Base-by-base conservation (phyloP, 495 filamentous ascomycete species). In the Tuber calosporum region DNA sequence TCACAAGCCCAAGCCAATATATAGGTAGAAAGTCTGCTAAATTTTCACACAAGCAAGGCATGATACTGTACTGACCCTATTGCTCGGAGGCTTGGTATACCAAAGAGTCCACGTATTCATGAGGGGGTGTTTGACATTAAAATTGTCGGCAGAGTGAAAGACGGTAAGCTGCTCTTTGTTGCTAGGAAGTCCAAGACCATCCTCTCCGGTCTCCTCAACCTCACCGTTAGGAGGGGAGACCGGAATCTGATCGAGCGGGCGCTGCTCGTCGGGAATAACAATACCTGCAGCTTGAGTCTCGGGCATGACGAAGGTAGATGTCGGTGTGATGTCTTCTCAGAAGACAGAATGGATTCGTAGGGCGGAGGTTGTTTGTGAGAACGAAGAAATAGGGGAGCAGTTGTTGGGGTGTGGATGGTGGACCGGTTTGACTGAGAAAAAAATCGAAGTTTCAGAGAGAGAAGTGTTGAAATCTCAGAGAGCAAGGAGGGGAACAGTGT, bases 71-170 rank as follows among this genome's bases (percentile, higher is more conserved):
- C 87, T 69, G 80, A 96, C 95, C 91, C 97, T 98, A 84, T 93
- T 93, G 82, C 90, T 95, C 45, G 95, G 92, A 41, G 95, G 95
- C 87, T 99, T 99, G 81, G 95, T 99, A 85, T 98, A 99, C 95
- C 95, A 99, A 69, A 99, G 86, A 34, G 96, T 98, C 95, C 95
- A 99, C 80, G 91, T 90, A 84, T 97, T 90, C 88, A 95, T 93
- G 69, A 99, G 85, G 58, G 93, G 94, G 83, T 99, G 95, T 86
- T 98, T 98, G 82, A 97, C 94, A 81, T 96, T 98, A 88, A 99
- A 99, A 86, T 97, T 96, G 70, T 97, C 91, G 69, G 93, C 89
- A 85, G 97, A 91, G 83, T 99, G 93, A 86, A 99, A 98, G 73
- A 99, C 93, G 38, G 95, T 98, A 79, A 97, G 84, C 30, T 88